Percentiles rank a stretch among this genome's conserved stretches.
Evolutionary conservation across 331 rosid species (phyloP).

Genomic region (Quercus phellos): DNA sequence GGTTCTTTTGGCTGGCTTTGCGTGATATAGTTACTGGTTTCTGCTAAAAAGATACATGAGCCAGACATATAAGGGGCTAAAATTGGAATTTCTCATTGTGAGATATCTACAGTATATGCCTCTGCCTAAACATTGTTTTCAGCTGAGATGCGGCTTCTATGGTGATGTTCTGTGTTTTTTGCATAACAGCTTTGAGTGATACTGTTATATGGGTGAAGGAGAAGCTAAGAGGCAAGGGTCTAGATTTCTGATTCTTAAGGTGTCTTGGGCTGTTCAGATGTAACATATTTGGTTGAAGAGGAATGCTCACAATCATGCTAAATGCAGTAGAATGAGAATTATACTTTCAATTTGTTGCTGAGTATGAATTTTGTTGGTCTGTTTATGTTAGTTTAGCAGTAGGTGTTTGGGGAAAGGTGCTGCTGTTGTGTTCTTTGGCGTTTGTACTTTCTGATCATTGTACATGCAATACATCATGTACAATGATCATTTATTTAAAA

Average conservation of each 20-base stretch:
- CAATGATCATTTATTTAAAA: not conserved
- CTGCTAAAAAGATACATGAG: too few relatives aligned
- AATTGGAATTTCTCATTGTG: too few relatives aligned
- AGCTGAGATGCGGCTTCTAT: not conserved
- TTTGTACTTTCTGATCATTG: not conserved
- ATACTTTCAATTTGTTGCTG: not conserved
- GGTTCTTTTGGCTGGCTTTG: too few relatives aligned
- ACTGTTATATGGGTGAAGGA: not conserved
- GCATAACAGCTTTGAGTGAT: not conserved
- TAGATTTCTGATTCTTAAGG: not conserved
- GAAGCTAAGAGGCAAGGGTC: not conserved
- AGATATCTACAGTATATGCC: too few relatives aligned
- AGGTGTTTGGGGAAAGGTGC: not conserved
- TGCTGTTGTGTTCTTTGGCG: not conserved
- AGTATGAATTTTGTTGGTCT: not conserved
- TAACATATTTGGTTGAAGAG: not conserved
- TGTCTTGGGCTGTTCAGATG: not conserved
- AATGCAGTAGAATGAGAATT: not conserved
- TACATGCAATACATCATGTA: not conserved
- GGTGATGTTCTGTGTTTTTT: not conserved
- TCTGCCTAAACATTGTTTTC: too few relatives aligned
- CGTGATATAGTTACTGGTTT: too few relatives aligned
- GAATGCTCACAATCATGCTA: not conserved
- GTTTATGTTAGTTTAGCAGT: not conserved
- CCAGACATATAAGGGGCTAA: too few relatives aligned